phyloP scores from a whole-genome alignment of 2,329 filamentous ascomycete species.

The Hypoxylon sp. region DNA sequence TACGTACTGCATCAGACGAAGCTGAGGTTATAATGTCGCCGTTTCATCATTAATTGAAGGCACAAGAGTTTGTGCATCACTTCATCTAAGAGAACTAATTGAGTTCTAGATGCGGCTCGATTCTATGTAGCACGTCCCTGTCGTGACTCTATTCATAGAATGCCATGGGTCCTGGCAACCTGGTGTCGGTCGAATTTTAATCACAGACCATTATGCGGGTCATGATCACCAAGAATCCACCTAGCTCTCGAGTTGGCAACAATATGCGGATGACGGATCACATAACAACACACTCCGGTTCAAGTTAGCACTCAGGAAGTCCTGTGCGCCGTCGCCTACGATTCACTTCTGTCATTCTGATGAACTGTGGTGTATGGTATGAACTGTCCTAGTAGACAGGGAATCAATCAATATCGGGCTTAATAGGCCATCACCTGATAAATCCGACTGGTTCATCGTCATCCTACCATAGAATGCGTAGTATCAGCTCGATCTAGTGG shows the following conservation, averaged over 20 bases:
- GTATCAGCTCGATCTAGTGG: slow-evolving; percentile 32
- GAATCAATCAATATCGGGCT: slow-evolving; percentile 28
- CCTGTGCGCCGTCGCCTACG: slow-evolving; percentile 10
- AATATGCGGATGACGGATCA: slow-evolving; percentile 25
- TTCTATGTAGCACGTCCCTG: slow-evolving; percentile 31
- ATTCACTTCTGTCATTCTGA: slow-evolving; percentile 11
- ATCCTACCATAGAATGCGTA: slow-evolving; percentile 32
- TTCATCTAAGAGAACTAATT: slow-evolving; percentile 30
- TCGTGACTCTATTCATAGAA: slow-evolving; percentile 47
- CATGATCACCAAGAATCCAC: slow-evolving; percentile 31
- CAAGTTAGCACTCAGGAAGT: slow-evolving; percentile 10
- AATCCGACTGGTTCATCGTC: slow-evolving; percentile 34
- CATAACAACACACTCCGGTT: slow-evolving; percentile 8
- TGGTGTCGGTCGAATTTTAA: slow-evolving; percentile 28
- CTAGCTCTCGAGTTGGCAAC: slow-evolving; percentile 23
- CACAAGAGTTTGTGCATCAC: slow-evolving; percentile 26
- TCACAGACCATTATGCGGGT: slow-evolving; percentile 40
- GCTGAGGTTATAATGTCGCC: slow-evolving; percentile 39
- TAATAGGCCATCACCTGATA: slow-evolving; percentile 36
- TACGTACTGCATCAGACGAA: slow-evolving; percentile 24
- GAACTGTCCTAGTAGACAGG: slow-evolving; percentile 23
- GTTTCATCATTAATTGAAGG: slow-evolving; percentile 35
- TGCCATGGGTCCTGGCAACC: slow-evolving; percentile 32
- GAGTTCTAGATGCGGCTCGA: slow-evolving; percentile 45
- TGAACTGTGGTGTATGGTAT: slow-evolving; percentile 17